Evolutionary conservation across 2,329 filamentous ascomycete species (phyloP).

Genomic region (Cladobotryum mycophilum): DNA sequence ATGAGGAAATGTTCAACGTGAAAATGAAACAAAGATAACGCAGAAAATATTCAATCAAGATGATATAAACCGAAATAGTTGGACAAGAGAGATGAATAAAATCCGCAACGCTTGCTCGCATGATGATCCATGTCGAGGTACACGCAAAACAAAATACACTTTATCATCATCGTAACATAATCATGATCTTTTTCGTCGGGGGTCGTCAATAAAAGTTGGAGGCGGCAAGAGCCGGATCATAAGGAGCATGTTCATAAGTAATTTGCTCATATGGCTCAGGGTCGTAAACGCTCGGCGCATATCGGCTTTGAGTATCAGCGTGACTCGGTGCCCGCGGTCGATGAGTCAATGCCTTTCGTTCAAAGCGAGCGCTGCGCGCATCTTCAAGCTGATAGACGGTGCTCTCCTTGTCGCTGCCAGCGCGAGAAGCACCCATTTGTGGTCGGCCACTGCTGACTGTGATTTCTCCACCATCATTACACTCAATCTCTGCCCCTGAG

Average conservation of each 20-base stretch:
- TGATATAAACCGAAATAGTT: neutral
- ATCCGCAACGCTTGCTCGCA: constrained; percentile 14
- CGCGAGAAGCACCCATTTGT: constrained; percentile 24
- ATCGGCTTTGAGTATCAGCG: constrained; percentile 36
- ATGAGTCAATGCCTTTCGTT: constrained; percentile 36
- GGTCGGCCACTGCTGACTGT: constrained; percentile 39
- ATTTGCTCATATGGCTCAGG: constrained; percentile 5
- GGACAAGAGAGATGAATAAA: neutral
- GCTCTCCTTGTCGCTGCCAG: constrained; percentile 47
- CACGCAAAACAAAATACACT: constrained; percentile 16
- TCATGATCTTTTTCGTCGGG: constrained; percentile 24
- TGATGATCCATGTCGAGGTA: constrained; percentile 6
- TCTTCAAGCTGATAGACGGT: constrained; percentile 44
- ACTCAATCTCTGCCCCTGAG: constrained; percentile 52
- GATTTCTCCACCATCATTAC: constrained; percentile 53
- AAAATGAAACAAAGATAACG: constrained; percentile 12
- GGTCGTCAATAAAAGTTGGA: constrained; percentile 25
- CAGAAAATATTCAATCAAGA: neutral
- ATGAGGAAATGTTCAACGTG: neutral
- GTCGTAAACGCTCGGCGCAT: constrained; percentile 12
- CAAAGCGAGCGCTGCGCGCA: constrained; percentile 33
- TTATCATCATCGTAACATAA: constrained; percentile 13
- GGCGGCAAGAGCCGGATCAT: constrained; percentile 23
- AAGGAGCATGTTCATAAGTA: constrained; percentile 16
- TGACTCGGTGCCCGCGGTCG: constrained; percentile 45